phyloP scores from a whole-genome alignment of 2,329 filamentous ascomycete species.

The Rhexocercosporidium sp. region DNA sequence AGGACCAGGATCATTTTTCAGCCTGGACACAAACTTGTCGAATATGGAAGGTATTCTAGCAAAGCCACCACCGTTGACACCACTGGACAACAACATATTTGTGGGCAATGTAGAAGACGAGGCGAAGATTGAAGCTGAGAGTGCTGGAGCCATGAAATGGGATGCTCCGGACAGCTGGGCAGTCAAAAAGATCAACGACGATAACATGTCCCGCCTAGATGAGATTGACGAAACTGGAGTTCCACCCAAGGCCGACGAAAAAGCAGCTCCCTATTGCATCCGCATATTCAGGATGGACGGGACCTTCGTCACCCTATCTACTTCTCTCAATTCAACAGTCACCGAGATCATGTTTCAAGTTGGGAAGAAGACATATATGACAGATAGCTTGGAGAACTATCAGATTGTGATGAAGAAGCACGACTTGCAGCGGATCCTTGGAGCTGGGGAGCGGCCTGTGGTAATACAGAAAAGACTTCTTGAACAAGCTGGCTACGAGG shows the following conservation, averaged over 20 bases:
- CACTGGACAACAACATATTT: constrained; percentile 64
- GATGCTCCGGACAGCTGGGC: constrained; percentile 97
- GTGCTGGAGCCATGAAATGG: constrained; percentile 65
- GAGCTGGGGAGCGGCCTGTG: constrained; percentile 79
- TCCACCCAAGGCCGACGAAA: constrained; percentile 74
- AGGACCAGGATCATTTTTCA: constrained; percentile 62
- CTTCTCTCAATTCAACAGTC: constrained; percentile 82
- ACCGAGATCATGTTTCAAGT: constrained; percentile 87
- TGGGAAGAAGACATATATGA: constrained; percentile 91
- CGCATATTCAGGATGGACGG: constrained; percentile 93
- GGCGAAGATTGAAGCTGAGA: constrained; percentile 37
- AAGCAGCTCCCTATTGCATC: constrained; percentile 82
- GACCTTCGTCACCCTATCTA: constrained; percentile 91
- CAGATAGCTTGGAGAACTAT: constrained; percentile 90
- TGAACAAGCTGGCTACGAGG: constrained; percentile 89
- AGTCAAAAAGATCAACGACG: constrained; percentile 75
- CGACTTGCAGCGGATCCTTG: constrained; percentile 82
- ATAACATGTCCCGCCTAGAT: constrained; percentile 58
- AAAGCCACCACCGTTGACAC: constrained; percentile 71
- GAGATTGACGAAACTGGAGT: constrained; percentile 73
- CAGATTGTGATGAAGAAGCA: constrained; percentile 96
- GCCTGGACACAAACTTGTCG: constrained; percentile 84
- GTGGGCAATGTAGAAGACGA: constrained; percentile 51
- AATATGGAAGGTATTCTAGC: constrained; percentile 92
- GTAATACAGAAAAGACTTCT: constrained; percentile 90